Percentiles rank a stretch among this genome's conserved stretches.
Evolutionary conservation across 371 early-diverging fungal genomes (phyloP).

Genomic region (Lichtheimia corymbifera): DNA sequence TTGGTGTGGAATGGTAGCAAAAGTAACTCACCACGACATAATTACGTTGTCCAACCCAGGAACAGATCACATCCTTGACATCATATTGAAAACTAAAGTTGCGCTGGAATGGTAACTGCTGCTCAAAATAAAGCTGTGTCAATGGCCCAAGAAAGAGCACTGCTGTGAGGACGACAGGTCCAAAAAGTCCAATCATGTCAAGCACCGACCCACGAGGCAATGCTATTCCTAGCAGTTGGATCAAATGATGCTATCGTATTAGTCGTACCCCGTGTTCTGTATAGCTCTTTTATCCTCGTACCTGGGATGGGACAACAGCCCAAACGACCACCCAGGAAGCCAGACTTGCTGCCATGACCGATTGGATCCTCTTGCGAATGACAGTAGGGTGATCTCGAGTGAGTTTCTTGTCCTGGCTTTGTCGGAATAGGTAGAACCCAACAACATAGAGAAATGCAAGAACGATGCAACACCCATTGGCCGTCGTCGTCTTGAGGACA

Average conservation of each 20-base stretch:
- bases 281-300: neutral
- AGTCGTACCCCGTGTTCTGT: neutral
- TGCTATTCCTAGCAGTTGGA: neutral
- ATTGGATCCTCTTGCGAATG: conserved; percentile 41
- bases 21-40: conserved; percentile 39
- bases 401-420: conserved; percentile 11
- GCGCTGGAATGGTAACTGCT: conserved; percentile 36
- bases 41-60: conserved; percentile 42
- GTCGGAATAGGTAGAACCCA: conserved; percentile 39
- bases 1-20: neutral
- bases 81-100: conserved; percentile 28
- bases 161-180: conserved; percentile 28
- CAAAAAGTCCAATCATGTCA: conserved; percentile 3
- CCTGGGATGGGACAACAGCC: conserved; percentile 10
- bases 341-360: conserved; percentile 32
- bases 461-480: conserved; percentile 33
- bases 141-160: conserved; percentile 60
- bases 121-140: conserved; percentile 32
- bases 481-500: conserved; percentile 10
- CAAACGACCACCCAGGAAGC: conserved; percentile 24
- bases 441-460: conserved; percentile 41
- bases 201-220: conserved; percentile 2
- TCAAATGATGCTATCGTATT: conserved; percentile 3
- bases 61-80: conserved; percentile 14
- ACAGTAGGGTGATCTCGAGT: conserved; percentile 37